phyloP scores from a whole-genome alignment of 345 rosid species.

The Carallia brachiata region DNA sequence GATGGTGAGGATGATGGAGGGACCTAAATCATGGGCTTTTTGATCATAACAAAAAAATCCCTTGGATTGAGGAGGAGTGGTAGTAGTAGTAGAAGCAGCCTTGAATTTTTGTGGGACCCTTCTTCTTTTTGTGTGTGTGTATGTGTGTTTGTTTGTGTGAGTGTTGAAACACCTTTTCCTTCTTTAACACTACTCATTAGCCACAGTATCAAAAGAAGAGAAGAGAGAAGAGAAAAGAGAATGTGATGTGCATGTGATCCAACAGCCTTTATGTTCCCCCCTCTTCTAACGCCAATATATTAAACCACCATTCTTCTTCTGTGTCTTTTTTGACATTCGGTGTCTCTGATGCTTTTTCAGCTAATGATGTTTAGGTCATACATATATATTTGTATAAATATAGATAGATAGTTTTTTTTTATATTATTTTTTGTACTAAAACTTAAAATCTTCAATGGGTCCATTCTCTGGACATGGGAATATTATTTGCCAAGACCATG shows the following conservation, averaged over 20 bases:
- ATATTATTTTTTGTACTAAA: slow-evolving; percentile 11
- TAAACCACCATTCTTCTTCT: slow-evolving; percentile 28
- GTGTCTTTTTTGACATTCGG: slow-evolving; percentile 44
- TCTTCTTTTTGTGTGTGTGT: slow-evolving; percentile 4
- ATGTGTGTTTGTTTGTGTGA: not conserved
- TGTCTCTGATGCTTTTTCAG: slow-evolving; percentile 1
- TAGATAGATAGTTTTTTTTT: not conserved
- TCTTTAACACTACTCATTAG: slow-evolving; percentile 42
- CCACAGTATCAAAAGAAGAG: slow-evolving; percentile 62
- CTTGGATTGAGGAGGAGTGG: slow-evolving; percentile 61
- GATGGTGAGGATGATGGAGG: slow-evolving; percentile 59
- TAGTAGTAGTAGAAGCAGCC: slow-evolving; percentile 33
- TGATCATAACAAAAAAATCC: slow-evolving; percentile 49
- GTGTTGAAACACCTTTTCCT: slow-evolving; percentile 7
- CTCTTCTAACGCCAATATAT: slow-evolving; percentile 27
- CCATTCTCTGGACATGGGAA: slow-evolving; percentile 9
- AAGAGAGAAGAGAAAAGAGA: slow-evolving; percentile 36
- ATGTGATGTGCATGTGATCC: slow-evolving; percentile 76
- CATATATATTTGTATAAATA: not conserved
- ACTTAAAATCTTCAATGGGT: too few species aligned
- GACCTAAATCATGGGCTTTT: slow-evolving; percentile 39
- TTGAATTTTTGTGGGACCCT: slow-evolving; percentile 43
- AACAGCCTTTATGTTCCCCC: slow-evolving; percentile 79
- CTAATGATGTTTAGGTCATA: slow-evolving; percentile 42
- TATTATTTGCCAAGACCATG: slow-evolving; percentile 25